A percentile compares a stretch with the other conserved stretches of the same genome.
Conservation (phyloP, 2,329 filamentous ascomycete species). For the Diaporthe amygdali region DNA sequence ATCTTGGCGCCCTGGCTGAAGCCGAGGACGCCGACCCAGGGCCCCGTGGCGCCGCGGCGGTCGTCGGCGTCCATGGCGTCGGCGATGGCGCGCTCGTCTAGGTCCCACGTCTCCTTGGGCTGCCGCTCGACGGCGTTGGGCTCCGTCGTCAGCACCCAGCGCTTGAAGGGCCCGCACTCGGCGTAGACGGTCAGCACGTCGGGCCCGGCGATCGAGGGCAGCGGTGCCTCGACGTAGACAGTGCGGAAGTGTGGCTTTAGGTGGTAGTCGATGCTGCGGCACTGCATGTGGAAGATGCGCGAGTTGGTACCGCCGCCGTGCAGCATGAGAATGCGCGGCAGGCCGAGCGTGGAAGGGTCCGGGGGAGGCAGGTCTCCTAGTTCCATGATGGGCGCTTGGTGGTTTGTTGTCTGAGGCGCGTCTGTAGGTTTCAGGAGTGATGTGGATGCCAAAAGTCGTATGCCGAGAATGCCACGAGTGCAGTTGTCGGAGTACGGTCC, state of each 20-base stretch:
- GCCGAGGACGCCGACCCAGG: slow-evolving; percentile 66
- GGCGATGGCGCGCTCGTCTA: slow-evolving; percentile 43
- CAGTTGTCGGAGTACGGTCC: background rate
- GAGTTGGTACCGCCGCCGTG: slow-evolving; percentile 79
- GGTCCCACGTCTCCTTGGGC: slow-evolving; percentile 32
- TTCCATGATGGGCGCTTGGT: background rate
- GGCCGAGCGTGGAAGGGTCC: slow-evolving; percentile 35
- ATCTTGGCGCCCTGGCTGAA: slow-evolving; percentile 73
- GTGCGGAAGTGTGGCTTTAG: slow-evolving; percentile 68
- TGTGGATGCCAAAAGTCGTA: too few relatives aligned
- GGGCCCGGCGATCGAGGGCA: slow-evolving; percentile 64
- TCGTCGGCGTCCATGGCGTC: slow-evolving; percentile 59
- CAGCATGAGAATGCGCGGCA: slow-evolving; percentile 78
- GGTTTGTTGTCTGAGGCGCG: background rate
- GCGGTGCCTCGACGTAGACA: slow-evolving; percentile 75
- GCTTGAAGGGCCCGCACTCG: slow-evolving; percentile 68
- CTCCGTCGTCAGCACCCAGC: slow-evolving; percentile 33
- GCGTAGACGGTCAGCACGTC: slow-evolving; percentile 70
- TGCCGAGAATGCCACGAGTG: background rate
- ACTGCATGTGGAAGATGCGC: slow-evolving; percentile 71
- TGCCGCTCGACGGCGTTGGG: slow-evolving; percentile 23
- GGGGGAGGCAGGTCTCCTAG: slow-evolving; percentile 49
- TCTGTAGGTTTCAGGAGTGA: too few relatives aligned
- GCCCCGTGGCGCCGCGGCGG: slow-evolving; percentile 53
- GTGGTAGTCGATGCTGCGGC: slow-evolving; percentile 55